Evolutionary conservation across 2,329 filamentous ascomycete species (phyloP).

Genomic region (Apiospora pterosperma): DNA sequence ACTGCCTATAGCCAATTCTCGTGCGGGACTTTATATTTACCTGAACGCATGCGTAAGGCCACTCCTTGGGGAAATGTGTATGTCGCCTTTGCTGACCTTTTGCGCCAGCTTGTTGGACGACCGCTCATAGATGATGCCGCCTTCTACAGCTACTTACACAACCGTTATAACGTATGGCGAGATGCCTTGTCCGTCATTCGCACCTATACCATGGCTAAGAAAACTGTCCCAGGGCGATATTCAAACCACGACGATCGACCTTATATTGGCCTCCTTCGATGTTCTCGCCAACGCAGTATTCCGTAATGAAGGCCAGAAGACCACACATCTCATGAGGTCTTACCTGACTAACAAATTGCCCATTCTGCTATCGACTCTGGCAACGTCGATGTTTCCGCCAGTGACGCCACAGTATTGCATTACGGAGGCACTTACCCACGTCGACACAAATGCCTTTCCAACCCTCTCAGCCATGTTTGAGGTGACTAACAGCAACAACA

Average conservation of each 20-base stretch:
- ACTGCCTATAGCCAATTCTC: conserved; percentile 68
- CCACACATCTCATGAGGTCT: conserved; percentile 74
- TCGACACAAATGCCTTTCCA: conserved; percentile 74
- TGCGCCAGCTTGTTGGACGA: conserved; percentile 68
- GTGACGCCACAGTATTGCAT: conserved; percentile 71
- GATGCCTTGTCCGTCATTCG: not conserved
- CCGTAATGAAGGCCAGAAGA: conserved; percentile 50
- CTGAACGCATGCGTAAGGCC: conserved; percentile 71
- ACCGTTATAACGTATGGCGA: conserved; percentile 69
- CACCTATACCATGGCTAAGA: conserved; percentile 16
- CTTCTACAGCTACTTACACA: conserved; percentile 77
- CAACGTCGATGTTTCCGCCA: conserved; percentile 67
- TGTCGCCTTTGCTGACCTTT: not conserved
- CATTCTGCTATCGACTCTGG: conserved; percentile 49
- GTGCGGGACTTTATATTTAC: conserved; percentile 82
- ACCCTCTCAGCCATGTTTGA: conserved; percentile 58
- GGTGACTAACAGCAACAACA: conserved; percentile 53
- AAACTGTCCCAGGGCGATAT: conserved; percentile 62
- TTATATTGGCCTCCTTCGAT: conserved; percentile 87
- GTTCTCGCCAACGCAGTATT: conserved; percentile 84
- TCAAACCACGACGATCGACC: conserved; percentile 72
- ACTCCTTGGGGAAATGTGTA: not conserved
- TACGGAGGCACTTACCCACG: conserved; percentile 70
- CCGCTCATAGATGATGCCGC: conserved; percentile 79
- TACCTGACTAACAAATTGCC: conserved; percentile 74